Percentiles rank a stretch among this genome's conserved stretches.
phyloP scores from a whole-genome alignment of 2,329 filamentous ascomycete genomes.

The Neoarthrinium moseri region DNA sequence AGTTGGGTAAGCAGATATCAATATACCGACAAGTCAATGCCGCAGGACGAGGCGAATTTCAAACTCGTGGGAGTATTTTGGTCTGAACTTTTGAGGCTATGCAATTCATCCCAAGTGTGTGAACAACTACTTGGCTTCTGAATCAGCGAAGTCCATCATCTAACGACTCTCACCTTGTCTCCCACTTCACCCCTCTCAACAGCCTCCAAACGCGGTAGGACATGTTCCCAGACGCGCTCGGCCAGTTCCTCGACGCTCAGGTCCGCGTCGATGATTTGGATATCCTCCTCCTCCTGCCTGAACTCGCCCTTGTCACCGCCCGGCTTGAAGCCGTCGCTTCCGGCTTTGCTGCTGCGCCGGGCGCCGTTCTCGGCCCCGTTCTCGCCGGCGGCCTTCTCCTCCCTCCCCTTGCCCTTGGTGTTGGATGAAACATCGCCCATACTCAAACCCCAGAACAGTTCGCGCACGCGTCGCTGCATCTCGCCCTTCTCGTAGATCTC shows the following conservation, averaged over 20 bases:
- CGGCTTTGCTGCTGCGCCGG: not conserved
- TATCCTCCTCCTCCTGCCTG: slow-evolving; percentile 50
- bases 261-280: slow-evolving; percentile 54
- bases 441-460: slow-evolving; percentile 64
- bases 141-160: no score
- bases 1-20: no score
- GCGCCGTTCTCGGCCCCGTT: slow-evolving; percentile 2
- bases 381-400: slow-evolving; percentile 8
- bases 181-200: slow-evolving; percentile 52
- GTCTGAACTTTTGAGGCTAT: no score
- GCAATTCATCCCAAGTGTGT: no score
- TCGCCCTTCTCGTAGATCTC: slow-evolving; percentile 85
- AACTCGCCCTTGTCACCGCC: slow-evolving; percentile 32
- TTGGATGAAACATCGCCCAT: slow-evolving; percentile 41
- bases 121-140: no score
- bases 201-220: slow-evolving; percentile 42
- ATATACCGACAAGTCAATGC: no score
- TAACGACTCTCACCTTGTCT: slow-evolving; percentile 41
- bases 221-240: slow-evolving; percentile 53
- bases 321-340: not conserved
- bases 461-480: slow-evolving; percentile 78
- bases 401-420: slow-evolving; percentile 13
- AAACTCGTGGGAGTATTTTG: no score
- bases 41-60: no score
- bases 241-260: slow-evolving; percentile 55